Conservation (phyloP, 306 rosid genomes). For the Spatholobus suberectus region DNA sequence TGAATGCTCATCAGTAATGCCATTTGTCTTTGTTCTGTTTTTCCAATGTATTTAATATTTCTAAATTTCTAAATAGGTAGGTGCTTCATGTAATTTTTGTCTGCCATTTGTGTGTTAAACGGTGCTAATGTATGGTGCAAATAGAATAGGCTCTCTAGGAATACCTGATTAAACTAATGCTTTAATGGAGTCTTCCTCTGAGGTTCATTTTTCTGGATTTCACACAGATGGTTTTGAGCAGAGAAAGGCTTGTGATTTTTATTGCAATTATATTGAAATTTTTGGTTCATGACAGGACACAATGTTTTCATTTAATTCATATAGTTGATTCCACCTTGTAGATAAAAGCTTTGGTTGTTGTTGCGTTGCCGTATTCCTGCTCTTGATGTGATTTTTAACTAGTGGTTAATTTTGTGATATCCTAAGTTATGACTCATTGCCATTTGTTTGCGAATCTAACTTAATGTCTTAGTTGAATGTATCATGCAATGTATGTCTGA, state of each 20-base stretch:
- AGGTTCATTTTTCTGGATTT: no score
- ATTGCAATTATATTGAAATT: no score
- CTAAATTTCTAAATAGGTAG: background rate
- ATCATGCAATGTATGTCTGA: conserved; percentile 17
- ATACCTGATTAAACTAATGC: background rate
- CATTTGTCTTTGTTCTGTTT: background rate
- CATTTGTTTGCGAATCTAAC: background rate
- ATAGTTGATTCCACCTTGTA: background rate
- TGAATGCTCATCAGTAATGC: background rate
- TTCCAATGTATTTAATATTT: background rate
- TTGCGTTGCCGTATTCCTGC: conserved; percentile 5
- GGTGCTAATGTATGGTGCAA: background rate
- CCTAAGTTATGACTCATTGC: conserved; percentile 1
- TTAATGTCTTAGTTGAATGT: conserved; percentile 5
- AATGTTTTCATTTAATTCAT: background rate
- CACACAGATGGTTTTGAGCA: no score
- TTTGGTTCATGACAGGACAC: background rate
- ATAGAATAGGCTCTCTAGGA: background rate
- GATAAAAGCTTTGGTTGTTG: background rate
- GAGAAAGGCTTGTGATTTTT: no score
- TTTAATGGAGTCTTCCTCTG: no score
- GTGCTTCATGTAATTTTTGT: background rate
- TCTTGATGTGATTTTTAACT: background rate
- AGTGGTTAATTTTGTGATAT: background rate
- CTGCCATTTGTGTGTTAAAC: background rate